phyloP scores from a whole-genome alignment of 306 rosid genomes.

The Acacia crassicarpa region DNA sequence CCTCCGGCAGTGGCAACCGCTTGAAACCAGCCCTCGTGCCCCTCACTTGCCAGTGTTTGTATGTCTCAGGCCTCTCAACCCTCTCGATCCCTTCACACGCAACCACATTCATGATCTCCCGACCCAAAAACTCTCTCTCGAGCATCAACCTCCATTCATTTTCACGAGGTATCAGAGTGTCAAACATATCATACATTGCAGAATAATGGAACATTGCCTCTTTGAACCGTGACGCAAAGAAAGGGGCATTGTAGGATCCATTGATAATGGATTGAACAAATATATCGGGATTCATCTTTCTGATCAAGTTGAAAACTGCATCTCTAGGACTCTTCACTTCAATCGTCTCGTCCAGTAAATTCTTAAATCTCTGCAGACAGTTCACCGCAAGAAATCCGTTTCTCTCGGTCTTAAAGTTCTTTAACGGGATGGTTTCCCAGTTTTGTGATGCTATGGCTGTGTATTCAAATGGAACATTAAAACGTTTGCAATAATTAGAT shows the following conservation, averaged over 20 bases:
- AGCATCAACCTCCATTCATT: constrained; percentile 48
- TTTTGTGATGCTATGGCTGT: constrained; percentile 51
- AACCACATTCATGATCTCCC: constrained; percentile 68
- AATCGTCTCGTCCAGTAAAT: constrained; percentile 67
- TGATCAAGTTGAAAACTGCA: constrained; percentile 57
- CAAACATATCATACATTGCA: constrained; percentile 56
- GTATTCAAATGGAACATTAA: constrained; percentile 67
- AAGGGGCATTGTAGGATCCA: constrained; percentile 73
- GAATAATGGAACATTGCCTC: constrained; percentile 79
- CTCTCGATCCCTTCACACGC: constrained; percentile 78
- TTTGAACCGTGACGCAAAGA: constrained; percentile 69
- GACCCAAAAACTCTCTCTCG: constrained; percentile 62
- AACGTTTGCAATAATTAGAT: constrained; percentile 63
- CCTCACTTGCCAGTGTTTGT: constrained; percentile 71
- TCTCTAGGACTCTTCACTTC: constrained; percentile 63
- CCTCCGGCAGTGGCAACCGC: constrained; percentile 51
- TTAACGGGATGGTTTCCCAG: constrained; percentile 62
- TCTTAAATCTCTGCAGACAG: constrained; percentile 45
- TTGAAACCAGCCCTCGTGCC: constrained; percentile 60
- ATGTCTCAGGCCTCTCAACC: constrained; percentile 78
- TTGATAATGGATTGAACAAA: constrained; percentile 48
- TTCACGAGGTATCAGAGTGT: constrained; percentile 46
- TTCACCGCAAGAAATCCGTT: constrained; percentile 62
- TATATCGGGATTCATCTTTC: constrained; percentile 68
- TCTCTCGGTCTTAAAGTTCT: constrained; percentile 52